phyloP scores from a whole-genome alignment of 306 rosid species.

The Malus sieversii region DNA sequence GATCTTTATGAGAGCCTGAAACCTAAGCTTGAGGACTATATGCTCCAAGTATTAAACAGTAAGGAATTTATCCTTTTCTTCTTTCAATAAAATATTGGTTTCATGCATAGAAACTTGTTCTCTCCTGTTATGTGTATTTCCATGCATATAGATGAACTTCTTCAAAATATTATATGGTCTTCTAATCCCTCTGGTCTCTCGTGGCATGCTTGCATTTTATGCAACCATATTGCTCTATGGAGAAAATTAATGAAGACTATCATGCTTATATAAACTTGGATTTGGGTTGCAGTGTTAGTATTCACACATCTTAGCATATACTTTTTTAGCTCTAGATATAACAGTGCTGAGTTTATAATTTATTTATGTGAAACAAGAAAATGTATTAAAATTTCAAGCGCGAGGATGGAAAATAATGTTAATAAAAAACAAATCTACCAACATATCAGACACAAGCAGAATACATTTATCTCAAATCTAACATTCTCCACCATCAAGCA shows the following conservation, averaged over 20 bases:
- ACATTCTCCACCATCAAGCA: neutral
- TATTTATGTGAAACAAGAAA: neutral
- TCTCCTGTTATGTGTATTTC: neutral
- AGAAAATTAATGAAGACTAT: neutral
- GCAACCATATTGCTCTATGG: neutral
- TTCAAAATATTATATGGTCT: neutral
- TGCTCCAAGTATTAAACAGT: slow-evolving; percentile 49
- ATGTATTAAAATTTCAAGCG: neutral
- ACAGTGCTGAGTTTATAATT: neutral
- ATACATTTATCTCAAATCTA: neutral
- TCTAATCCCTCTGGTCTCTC: neutral
- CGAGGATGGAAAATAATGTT: neutral
- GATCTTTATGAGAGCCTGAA: slow-evolving; percentile 56
- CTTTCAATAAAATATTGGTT: neutral
- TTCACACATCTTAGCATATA: neutral
- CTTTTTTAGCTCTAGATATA: neutral
- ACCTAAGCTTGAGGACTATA: slow-evolving; percentile 67
- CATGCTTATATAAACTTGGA: neutral
- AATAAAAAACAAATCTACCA: neutral
- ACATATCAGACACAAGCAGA: neutral
- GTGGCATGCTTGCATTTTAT: neutral
- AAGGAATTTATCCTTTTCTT: neutral
- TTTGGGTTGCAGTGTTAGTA: neutral
- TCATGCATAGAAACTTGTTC: neutral
- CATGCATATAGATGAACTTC: neutral